A percentile compares a stretch with the other conserved stretches of the same genome.
These are phyloP conservation scores for Xerocomellus chrysenteron DNA, from an alignment of 768 basidiomycete genomes.

Conservation along the genomic window DNA sequence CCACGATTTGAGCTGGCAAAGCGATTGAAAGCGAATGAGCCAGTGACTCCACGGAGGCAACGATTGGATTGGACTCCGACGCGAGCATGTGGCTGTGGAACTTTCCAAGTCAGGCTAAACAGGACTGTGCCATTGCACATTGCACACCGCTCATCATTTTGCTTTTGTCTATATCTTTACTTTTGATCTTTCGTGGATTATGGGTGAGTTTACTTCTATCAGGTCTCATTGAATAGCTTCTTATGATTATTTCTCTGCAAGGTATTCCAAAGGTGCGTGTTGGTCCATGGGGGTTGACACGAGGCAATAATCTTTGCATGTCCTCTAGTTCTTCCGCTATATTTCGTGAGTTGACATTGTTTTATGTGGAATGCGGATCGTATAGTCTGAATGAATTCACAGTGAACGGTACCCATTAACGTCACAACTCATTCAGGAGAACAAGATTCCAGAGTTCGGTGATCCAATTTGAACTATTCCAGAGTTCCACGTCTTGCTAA, in stretches of 20 bases:
- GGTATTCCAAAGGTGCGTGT: constrained; percentile 65
- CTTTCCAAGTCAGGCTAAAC: background rate
- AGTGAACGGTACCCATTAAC: constrained; percentile 98
- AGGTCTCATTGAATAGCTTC: background rate
- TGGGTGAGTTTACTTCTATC: constrained; percentile 20
- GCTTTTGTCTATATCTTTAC: constrained; percentile 5
- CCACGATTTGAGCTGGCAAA: background rate
- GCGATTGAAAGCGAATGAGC: background rate
- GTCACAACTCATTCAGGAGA: constrained; percentile 96
- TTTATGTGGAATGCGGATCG: background rate
- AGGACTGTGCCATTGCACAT: background rate
- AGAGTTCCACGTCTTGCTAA: constrained; percentile 6
- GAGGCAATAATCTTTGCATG: constrained; percentile 6
- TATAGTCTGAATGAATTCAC: constrained; percentile 14
- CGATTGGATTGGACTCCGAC: background rate
- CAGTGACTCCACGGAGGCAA: too few species aligned
- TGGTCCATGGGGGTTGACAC: background rate
- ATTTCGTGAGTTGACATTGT: constrained; percentile 64
- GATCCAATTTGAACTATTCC: constrained; percentile 17
- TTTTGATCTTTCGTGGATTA: constrained; percentile 5
- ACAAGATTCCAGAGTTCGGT: constrained; percentile 99
- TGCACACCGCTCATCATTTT: background rate
- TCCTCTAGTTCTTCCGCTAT: constrained; percentile 87
- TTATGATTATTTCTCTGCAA: constrained; percentile 21
- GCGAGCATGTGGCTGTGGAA: constrained; percentile 16